Percentiles rank a stretch among this genome's conserved stretches.
Conservation (phyloP, 2,329 filamentous ascomycete genomes). For the Capronia coronata region DNA sequence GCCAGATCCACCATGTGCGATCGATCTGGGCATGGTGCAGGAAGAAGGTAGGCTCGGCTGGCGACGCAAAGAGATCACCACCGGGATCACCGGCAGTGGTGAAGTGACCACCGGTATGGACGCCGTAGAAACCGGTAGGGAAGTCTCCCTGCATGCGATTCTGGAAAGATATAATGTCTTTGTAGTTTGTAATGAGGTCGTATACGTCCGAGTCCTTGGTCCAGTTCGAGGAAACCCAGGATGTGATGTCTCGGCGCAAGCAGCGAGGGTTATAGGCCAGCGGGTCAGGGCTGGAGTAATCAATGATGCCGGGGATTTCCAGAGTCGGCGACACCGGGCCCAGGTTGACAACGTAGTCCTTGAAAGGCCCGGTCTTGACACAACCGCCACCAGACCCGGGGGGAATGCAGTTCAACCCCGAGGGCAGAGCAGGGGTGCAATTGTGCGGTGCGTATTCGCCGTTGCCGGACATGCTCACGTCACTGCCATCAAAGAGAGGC, state of each 20-base stretch:
- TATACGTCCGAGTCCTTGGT: constrained; percentile 22
- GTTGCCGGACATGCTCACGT: constrained; percentile 34
- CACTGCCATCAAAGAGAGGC: constrained; percentile 35
- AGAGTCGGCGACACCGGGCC: constrained; percentile 29
- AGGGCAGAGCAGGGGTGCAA: constrained; percentile 14
- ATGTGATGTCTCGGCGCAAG: constrained; percentile 23
- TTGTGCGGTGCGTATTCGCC: constrained; percentile 11
- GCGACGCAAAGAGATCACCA: constrained; percentile 22
- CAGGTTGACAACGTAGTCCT: constrained; percentile 34
- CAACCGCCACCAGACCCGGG: constrained; percentile 27
- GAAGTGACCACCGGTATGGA: constrained; percentile 24
- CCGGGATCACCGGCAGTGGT: constrained; percentile 24
- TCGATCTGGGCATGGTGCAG: constrained; percentile 24
- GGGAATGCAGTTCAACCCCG: constrained; percentile 19
- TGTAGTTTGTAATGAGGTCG: constrained; percentile 18
- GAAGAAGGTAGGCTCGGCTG: constrained; percentile 23
- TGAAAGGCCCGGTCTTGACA: constrained; percentile 28
- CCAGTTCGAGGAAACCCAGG: constrained; percentile 23
- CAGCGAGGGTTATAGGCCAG: constrained; percentile 24
- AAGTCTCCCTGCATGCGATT: constrained; percentile 22
- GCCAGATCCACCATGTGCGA: constrained; percentile 23
- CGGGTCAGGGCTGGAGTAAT: constrained; percentile 19
- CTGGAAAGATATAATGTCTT: constrained; percentile 19
- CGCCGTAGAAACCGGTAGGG: constrained; percentile 16
- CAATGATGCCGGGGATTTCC: constrained; percentile 17